phyloP scores from a whole-genome alignment of 192 early-diverging fungal species.

The Entomortierella lignicola region DNA sequence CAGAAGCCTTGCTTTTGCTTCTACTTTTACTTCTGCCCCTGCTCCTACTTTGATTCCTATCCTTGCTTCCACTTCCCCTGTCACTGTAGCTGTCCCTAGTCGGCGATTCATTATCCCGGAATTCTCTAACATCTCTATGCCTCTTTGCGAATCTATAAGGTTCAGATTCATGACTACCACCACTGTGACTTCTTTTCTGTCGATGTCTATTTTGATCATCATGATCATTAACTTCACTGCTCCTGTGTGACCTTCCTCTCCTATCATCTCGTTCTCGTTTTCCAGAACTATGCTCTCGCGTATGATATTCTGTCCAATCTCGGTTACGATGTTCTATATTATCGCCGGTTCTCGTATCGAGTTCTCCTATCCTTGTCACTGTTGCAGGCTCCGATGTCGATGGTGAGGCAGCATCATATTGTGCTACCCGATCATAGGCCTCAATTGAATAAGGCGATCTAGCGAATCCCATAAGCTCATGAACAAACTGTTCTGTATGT shows the following conservation, averaged over 20 bases:
- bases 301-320: not conserved
- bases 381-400: not conserved
- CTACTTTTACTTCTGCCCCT: conserved; percentile 6
- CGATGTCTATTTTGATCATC: too few species aligned
- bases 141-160: not conserved
- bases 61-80: conserved; percentile 3
- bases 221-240: too few species aligned
- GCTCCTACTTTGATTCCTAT: not conserved
- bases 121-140: not conserved
- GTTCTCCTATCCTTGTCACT: not conserved
- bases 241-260: too few species aligned
- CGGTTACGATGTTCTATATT: not conserved
- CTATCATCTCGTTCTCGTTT: too few species aligned
- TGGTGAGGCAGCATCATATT: conserved; percentile 11
- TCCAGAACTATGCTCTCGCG: too few species aligned
- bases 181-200: too few species aligned
- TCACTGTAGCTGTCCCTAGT: not conserved
- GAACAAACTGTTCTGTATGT: conserved; percentile 42
- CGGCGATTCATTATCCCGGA: not conserved
- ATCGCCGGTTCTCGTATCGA: not conserved
- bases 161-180: not conserved
- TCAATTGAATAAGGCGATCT: conserved; percentile 42
- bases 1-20: not conserved
- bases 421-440: conserved; percentile 30
- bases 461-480: conserved; percentile 44